Percentiles rank a stretch among this genome's conserved stretches.
Conservation (phyloP, 2,329 filamentous ascomycete species). For the Claviceps fusiformis region DNA sequence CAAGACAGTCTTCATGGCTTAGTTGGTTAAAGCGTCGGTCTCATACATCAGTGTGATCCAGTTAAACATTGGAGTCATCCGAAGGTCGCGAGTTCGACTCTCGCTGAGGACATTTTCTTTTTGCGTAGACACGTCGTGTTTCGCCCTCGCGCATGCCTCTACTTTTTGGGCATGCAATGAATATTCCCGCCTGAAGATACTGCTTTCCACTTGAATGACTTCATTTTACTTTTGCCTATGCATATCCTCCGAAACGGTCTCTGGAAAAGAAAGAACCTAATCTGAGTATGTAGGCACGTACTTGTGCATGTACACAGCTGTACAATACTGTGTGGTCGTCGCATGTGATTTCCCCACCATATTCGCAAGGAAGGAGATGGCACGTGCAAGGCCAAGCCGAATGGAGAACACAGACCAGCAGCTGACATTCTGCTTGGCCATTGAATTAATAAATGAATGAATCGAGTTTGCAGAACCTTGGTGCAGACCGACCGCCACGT, state of each 20-base stretch:
- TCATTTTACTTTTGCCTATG: no score
- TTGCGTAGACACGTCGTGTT: no score
- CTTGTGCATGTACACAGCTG: no score
- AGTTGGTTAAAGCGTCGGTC: constrained; percentile 16
- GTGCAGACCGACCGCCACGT: background rate
- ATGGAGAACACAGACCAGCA: background rate
- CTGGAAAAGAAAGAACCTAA: no score
- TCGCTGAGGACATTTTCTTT: constrained; percentile 26
- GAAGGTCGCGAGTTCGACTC: constrained; percentile 38
- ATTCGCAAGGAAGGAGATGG: background rate
- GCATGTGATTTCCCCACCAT: constrained; percentile 6
- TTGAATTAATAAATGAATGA: background rate
- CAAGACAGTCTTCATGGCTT: constrained; percentile 12
- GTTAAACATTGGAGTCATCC: constrained; percentile 19
- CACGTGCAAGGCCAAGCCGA: constrained; percentile 1
- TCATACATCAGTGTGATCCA: constrained; percentile 10
- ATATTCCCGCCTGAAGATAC: no score
- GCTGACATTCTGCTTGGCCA: background rate
- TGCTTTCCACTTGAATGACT: no score
- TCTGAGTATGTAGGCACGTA: no score
- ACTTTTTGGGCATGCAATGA: no score
- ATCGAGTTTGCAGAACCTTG: background rate
- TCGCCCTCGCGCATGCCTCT: no score
- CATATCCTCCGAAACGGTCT: no score
- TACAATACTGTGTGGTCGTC: background rate